Evolutionary conservation across 352 stramenopile species (phyloP), one percentile per base, ranked within the genome.

Genomic region (Globisporangium cystogenes): DNA sequence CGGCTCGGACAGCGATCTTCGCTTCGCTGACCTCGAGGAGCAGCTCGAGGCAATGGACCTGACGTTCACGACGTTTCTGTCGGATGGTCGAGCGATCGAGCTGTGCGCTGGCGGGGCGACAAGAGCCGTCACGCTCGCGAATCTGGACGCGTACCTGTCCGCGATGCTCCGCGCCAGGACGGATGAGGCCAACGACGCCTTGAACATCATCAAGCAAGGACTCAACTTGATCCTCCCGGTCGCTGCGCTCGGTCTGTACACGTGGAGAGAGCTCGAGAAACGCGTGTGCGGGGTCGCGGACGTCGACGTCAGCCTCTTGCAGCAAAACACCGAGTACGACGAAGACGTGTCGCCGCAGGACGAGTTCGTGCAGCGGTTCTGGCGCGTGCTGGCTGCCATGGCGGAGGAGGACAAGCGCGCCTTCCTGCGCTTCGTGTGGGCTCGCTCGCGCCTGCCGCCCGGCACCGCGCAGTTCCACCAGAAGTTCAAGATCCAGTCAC

Each of bases 401-500:
- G 70, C 71, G 18, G 65, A 85, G 21, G 67, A 87, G 11, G 80
- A 94, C 45, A 82, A 82, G 41, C 68, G 76, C 5, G 78, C 78
- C 7, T 94, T 94, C 46, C 54, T 94, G 33, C 72, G 82, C 14
- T 94, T 94, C 44, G 84, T 93, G 4, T 94, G 82, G 80, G 84
- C 82, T 1, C 77, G 84, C 18, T 88, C 82, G 2, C 70, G 80
- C 4, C 54, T 94, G 21, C 84, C 84, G 3, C 55, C 81, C 3
- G 74, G 76, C 2, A 70, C 67, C 0, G 67, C 67, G 20, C 69
- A 88, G 51, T 94, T 94, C 43, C 70, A 85, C 26, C 82, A 93
- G 51, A 91, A 91, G 58, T 93, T 94, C 61, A 94, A 94, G 48
- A 89, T 94, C 53, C 84, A 94, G 62, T 82, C 74, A 2, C 62